Conservation (phyloP, 2,329 filamentous ascomycete species). For the Penicillium verrucosum region DNA sequence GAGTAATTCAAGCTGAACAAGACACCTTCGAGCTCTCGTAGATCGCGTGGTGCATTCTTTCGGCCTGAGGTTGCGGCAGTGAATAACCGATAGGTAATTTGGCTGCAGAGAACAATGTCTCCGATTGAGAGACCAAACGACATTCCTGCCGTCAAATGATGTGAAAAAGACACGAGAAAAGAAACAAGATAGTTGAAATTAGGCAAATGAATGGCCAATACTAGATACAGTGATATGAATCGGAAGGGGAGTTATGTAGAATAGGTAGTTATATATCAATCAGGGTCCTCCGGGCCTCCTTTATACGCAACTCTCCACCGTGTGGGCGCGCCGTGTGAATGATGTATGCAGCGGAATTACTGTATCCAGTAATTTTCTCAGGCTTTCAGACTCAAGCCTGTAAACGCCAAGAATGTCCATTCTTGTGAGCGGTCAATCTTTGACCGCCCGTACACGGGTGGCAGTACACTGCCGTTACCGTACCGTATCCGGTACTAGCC, state of each 20-base stretch:
- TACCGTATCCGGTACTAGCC: too few species aligned
- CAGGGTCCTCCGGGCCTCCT: too few species aligned
- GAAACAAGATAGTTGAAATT: too few species aligned
- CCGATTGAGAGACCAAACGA: background rate
- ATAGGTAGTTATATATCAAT: background rate
- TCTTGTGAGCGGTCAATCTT: too few species aligned
- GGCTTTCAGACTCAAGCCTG: too few species aligned
- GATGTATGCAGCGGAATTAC: too few species aligned
- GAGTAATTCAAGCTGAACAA: background rate
- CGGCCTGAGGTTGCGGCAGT: background rate
- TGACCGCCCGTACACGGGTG: too few species aligned
- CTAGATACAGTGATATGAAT: background rate
- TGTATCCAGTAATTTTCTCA: too few species aligned
- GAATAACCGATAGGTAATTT: background rate
- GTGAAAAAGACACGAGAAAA: background rate
- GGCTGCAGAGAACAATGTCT: background rate
- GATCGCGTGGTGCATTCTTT: background rate
- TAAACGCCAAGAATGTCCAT: too few species aligned
- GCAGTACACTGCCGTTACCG: too few species aligned
- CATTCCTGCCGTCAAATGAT: background rate
- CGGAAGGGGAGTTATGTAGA: background rate
- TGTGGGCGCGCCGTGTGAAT: too few species aligned
- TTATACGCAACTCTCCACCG: too few species aligned
- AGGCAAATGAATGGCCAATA: background rate
- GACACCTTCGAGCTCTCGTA: background rate